phyloP scores from a whole-genome alignment of 2,329 filamentous ascomycete genomes.

The Thelonectria rubi region DNA sequence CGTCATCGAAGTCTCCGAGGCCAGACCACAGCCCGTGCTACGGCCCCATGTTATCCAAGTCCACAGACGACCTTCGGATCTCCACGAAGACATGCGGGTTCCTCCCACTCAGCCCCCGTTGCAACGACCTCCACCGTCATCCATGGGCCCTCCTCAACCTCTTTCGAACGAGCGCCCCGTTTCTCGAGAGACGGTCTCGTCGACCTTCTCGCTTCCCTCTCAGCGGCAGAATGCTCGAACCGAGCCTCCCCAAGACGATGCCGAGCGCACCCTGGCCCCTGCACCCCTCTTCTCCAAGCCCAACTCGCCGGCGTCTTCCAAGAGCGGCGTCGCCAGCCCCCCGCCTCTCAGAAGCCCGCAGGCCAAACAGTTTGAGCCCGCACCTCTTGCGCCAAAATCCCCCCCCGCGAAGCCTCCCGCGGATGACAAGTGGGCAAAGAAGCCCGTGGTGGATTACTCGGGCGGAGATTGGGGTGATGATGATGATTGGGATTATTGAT shows the following conservation, averaged over 20 bases:
- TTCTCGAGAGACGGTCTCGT: constrained; percentile 3
- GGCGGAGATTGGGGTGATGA: constrained; percentile 41
- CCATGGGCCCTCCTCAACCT: not conserved
- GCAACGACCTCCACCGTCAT: not conserved
- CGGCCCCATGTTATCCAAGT: constrained; percentile 40
- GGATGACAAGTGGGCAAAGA: constrained; percentile 41
- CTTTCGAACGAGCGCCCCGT: not conserved
- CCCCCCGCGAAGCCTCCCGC: not conserved
- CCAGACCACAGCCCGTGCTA: constrained; percentile 38
- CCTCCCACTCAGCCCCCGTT: constrained; percentile 27
- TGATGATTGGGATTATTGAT: constrained; percentile 41
- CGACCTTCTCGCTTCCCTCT: constrained; percentile 20
- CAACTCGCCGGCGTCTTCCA: constrained; percentile 13
- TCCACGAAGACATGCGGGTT: constrained; percentile 22
- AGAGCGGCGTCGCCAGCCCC: constrained; percentile 13
- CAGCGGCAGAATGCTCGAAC: constrained; percentile 10
- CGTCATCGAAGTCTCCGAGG: constrained; percentile 39
- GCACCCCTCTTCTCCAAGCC: constrained; percentile 19
- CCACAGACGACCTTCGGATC: constrained; percentile 35
- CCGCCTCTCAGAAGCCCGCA: constrained; percentile 16
- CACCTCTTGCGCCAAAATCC: not conserved
- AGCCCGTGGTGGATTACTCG: constrained; percentile 37
- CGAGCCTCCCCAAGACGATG: constrained; percentile 6
- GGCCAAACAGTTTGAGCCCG: constrained; percentile 4
- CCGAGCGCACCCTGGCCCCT: constrained; percentile 3